Percentiles rank a stretch among this genome's conserved stretches.
Conservation (phyloP, 2,329 filamentous ascomycete genomes). For the Phialocephala sp. region DNA sequence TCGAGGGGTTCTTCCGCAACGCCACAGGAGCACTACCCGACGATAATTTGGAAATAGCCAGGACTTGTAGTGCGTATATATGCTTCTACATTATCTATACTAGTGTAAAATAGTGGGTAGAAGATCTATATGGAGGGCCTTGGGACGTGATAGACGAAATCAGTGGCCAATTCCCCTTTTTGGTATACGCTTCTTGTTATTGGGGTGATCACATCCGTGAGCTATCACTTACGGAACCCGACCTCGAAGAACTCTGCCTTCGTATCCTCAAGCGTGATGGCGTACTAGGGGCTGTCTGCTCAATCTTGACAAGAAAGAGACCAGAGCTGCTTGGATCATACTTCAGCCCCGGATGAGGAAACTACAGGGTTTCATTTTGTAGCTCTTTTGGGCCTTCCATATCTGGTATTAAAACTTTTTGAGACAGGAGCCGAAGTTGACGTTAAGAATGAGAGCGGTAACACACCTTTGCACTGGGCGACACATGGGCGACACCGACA, state of each 20-base stretch:
- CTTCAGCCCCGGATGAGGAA: background rate
- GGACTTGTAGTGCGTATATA: background rate
- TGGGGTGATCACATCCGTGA: background rate
- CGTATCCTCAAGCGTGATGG: background rate
- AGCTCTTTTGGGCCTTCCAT: background rate
- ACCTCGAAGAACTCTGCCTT: background rate
- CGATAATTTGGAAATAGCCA: background rate
- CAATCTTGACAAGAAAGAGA: background rate
- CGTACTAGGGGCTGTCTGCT: background rate
- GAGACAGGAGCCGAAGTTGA: background rate
- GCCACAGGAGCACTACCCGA: background rate
- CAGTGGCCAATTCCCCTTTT: background rate
- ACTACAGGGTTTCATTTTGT: background rate
- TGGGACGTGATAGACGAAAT: background rate
- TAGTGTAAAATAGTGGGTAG: no score
- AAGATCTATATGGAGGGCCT: no score
- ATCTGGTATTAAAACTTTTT: background rate
- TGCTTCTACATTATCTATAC: no score
- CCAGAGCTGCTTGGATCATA: no score
- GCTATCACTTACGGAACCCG: background rate
- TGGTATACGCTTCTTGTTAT: background rate
- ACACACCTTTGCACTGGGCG: background rate
- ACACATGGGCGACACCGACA: background rate
- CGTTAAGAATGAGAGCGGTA: background rate
- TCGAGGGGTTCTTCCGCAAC: background rate